Base-by-base conservation (phyloP, 2,329 filamentous ascomycete genomes). In the Fusarium sp. region DNA sequence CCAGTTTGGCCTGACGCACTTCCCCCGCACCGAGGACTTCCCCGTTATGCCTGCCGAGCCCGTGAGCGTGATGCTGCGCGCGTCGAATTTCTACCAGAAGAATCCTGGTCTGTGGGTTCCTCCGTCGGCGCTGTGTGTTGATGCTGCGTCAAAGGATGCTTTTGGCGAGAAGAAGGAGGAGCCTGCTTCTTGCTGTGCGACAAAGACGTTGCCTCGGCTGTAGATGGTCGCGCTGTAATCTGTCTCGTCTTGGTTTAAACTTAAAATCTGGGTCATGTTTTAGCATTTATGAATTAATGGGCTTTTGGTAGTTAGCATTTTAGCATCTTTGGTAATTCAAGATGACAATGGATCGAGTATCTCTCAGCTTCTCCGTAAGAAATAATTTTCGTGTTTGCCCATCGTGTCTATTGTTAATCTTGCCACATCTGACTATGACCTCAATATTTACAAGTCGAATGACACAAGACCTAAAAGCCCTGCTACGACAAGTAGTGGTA, bases 21-120 rank as follows among this genome's bases (percentile, higher is more conserved):
- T 97, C 83, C 94, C 94, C 0, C 83, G 91, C 0, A 94, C 94
- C 0, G 94, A 97, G 77, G 94, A 97, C 77, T 97, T 93, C 82
- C 94, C 94, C 36, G 84, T 97, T 72, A 97, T 97, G 94, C 93
- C 93, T 0, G 91, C 88, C 3, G 91, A 94, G 82, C 91, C 92
- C 1, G 94, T 97, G 85, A 92, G 88, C 8, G 82, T 97, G 70
- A 85, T 96, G 56, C 83, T 96, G 42, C 82, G 92, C 34, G 93
- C 93, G 8, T 82, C 93, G 48, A 91, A 96, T 81, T 96, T 96
- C 85, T 97, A 96, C 80, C 80, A 85, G 30, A 85, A 87, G 73
- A 96, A 96, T 76, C 93, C 93, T 4, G 91, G 88, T 51, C 81
- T 96, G 75, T 92, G 96, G 79, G 91, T 96, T 23, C 91, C 91